These are phyloP conservation scores for Epichloe typhina DNA, from an alignment of 2,329 filamentous ascomycete species.

Conservation along the genomic window DNA sequence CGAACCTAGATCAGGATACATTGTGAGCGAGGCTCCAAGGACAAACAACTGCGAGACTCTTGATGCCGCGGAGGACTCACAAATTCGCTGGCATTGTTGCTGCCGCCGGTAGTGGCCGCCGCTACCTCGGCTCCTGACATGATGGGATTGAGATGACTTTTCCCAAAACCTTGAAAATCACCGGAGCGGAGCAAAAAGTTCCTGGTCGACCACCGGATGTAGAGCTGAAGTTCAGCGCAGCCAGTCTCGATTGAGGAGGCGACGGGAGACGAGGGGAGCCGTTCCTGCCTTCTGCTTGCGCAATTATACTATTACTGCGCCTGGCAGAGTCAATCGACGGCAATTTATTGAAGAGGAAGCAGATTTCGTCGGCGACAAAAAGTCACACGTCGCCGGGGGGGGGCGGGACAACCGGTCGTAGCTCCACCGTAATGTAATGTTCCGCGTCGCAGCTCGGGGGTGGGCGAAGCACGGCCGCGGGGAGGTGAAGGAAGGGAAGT, in stretches of 20 bases:
- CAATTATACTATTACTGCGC: not conserved
- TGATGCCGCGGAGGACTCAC: constrained; percentile 40
- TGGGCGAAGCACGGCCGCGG: not conserved
- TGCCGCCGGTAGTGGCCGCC: constrained; percentile 24
- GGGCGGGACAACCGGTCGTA: not conserved
- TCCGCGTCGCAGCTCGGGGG: not conserved
- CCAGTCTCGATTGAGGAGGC: not conserved
- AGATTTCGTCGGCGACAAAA: not conserved
- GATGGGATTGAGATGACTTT: not conserved
- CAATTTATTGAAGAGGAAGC: not conserved
- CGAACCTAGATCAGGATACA: constrained; percentile 52
- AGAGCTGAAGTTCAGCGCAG: not conserved
- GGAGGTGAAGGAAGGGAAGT: not conserved
- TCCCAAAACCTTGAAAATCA: not conserved
- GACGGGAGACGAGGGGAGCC: not conserved
- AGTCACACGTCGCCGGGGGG: not conserved
- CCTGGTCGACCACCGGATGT: not conserved
- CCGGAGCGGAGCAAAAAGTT: not conserved
- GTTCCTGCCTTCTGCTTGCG: not conserved
- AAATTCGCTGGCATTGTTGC: constrained; percentile 89
- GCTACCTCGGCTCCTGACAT: constrained; percentile 23
- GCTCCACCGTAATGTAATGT: not conserved
- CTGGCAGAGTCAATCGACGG: not conserved
- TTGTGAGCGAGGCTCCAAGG: not conserved
- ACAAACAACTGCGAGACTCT: not conserved